Conservation (phyloP, 148 eudicot species). For the Drosera capensis region DNA sequence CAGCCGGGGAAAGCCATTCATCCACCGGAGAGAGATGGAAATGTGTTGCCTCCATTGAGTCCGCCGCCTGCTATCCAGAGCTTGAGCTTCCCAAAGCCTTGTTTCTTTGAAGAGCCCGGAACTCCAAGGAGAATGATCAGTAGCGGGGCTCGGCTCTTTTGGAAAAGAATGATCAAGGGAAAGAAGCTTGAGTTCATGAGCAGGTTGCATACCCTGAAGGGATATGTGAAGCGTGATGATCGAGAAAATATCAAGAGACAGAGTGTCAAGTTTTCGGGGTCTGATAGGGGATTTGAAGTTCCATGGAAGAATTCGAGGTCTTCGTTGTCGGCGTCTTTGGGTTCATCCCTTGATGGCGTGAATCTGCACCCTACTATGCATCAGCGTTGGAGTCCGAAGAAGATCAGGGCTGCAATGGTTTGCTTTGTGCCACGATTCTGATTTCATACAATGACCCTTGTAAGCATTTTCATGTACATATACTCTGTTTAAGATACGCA, state of each 20-base stretch:
- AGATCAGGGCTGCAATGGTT: neutral
- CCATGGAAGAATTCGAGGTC: neutral
- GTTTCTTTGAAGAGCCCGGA: neutral
- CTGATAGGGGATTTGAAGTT: neutral
- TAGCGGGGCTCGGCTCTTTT: constrained; percentile 14
- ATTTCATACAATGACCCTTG: neutral
- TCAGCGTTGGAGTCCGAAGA: neutral
- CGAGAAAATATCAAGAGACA: neutral
- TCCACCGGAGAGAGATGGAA: constrained; percentile 21
- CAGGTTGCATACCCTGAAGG: neutral
- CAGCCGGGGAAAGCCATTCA: constrained; percentile 51
- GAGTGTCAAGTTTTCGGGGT: neutral
- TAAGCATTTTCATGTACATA: no score
- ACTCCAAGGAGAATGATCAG: neutral
- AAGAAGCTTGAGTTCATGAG: neutral
- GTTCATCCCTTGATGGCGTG: neutral
- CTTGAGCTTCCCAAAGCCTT: constrained; percentile 24
- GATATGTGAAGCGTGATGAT: no score
- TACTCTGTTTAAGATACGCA: no score
- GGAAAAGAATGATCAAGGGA: constrained; percentile 8
- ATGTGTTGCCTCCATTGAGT: constrained; percentile 27
- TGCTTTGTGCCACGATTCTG: neutral
- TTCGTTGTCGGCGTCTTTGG: neutral
- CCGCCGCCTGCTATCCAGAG: constrained; percentile 48
- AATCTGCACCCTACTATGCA: neutral